These are phyloP conservation scores for Botrytis paeoniae DNA, from an alignment of 2,329 filamentous ascomycete species.

Conservation along the genomic window DNA sequence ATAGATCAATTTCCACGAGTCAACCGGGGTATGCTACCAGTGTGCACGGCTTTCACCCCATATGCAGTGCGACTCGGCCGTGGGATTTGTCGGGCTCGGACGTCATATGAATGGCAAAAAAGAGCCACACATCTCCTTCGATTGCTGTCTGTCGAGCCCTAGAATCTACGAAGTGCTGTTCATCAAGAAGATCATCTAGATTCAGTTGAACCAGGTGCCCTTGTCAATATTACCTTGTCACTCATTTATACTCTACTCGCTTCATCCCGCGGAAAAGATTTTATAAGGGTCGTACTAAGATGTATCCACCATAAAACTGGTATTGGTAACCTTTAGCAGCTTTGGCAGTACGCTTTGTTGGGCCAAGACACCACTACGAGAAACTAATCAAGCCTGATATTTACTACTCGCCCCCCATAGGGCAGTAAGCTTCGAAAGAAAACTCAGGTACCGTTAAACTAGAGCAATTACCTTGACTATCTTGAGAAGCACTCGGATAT, in stretches of 20 bases:
- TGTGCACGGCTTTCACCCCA: background rate
- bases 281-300: background rate
- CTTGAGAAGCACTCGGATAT: background rate
- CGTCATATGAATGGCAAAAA: conserved; percentile 2
- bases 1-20: background rate
- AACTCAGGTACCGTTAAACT: background rate
- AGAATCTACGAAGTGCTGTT: background rate
- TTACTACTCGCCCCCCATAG: background rate
- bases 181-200: background rate
- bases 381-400: background rate
- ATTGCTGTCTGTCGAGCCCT: background rate
- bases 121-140: background rate
- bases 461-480: background rate
- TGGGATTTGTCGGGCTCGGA: background rate
- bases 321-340: background rate
- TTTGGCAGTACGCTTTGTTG: background rate
- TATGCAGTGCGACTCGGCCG: background rate
- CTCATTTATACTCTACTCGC: background rate
- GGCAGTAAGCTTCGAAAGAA: background rate
- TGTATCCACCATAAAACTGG: background rate
- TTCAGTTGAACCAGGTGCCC: background rate
- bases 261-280: background rate
- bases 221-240: background rate
- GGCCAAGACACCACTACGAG: background rate
- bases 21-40: background rate